A percentile compares a stretch with the other conserved stretches of the same genome.
These are phyloP conservation scores for Neophaeococcomyces aloes DNA, from an alignment of 2,329 filamentous ascomycete genomes.

Conservation along the genomic window DNA sequence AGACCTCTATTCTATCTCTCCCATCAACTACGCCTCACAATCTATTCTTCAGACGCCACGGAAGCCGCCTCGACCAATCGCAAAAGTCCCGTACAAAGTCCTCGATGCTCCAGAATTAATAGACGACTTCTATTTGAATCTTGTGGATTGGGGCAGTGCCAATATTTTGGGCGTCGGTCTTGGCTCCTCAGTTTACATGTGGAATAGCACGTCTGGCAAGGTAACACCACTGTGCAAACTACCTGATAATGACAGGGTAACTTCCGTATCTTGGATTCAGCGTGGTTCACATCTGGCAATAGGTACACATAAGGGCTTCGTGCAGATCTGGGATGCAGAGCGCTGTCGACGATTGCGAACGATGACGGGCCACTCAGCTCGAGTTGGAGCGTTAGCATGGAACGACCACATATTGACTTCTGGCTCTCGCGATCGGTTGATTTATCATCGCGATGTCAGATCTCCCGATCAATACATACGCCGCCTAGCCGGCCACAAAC, in stretches of 20 bases:
- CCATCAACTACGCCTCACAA: conserved; percentile 85
- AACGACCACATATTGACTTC: conserved; percentile 96
- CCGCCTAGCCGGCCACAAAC: conserved; percentile 86
- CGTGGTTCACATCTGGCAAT: conserved; percentile 91
- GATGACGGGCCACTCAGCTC: conserved; percentile 91
- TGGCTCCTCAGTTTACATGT: conserved; percentile 92
- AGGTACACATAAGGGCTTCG: conserved; percentile 84
- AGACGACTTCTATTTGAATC: conserved; percentile 94
- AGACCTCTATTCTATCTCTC: conserved; percentile 90
- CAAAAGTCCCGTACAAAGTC: conserved; percentile 96
- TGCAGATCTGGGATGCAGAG: conserved; percentile 96
- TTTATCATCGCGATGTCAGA: conserved; percentile 91
- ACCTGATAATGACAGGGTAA: conserved; percentile 76
- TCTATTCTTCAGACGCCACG: conserved; percentile 84
- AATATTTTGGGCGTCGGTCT: conserved; percentile 90
- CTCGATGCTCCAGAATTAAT: conserved; percentile 90
- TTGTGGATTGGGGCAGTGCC: conserved; percentile 94
- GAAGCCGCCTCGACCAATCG: conserved; percentile 78
- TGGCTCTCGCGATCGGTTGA: conserved; percentile 82
- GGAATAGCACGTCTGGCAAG: conserved; percentile 83
- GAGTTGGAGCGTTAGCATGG: conserved; percentile 91
- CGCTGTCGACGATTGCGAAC: conserved; percentile 74
- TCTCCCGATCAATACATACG: conserved; percentile 82
- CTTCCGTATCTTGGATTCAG: conserved; percentile 97
- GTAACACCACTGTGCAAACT: conserved; percentile 92